phyloP scores from a whole-genome alignment of 2,329 filamentous ascomycete genomes.

The Zasmidium cellare region DNA sequence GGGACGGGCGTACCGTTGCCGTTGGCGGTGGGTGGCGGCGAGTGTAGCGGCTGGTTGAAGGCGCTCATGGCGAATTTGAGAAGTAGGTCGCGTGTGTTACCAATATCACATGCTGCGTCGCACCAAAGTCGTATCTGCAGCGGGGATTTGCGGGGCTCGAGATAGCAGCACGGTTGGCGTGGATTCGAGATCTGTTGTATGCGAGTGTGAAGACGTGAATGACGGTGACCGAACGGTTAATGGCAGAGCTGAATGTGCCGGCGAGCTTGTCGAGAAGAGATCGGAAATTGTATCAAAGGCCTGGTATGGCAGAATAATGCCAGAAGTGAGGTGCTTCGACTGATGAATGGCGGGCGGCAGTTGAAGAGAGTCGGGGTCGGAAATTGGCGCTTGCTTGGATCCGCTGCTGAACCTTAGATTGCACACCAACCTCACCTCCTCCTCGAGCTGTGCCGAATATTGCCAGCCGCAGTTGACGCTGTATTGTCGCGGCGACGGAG shows the following conservation, averaged over 20 bases:
- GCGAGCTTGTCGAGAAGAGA: not conserved
- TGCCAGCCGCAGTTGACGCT: slow-evolving; percentile 9
- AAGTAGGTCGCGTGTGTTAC: slow-evolving; percentile 14
- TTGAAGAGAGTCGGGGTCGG: too few relatives aligned
- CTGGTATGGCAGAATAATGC: not conserved
- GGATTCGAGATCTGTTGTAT: not conserved
- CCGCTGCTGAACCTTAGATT: slow-evolving; percentile 2
- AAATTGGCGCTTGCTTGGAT: not conserved
- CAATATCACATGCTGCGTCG: slow-evolving; percentile 9
- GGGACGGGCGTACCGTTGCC: slow-evolving; percentile 5
- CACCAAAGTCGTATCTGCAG: not conserved
- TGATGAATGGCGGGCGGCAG: not conserved
- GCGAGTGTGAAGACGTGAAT: not conserved
- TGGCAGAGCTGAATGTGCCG: not conserved
- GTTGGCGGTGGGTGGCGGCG: slow-evolving; percentile 7
- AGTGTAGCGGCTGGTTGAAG: slow-evolving; percentile 12
- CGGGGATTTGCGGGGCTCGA: slow-evolving; percentile 7
- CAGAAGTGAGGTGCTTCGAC: not conserved
- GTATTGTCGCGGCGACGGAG: not conserved
- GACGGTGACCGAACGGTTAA: not conserved
- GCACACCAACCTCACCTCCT: not conserved
- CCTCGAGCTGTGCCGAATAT: not conserved
- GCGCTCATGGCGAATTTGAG: slow-evolving; percentile 15
- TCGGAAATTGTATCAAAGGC: not conserved
- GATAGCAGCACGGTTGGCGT: not conserved